Evolutionary conservation across 805 yeast genomes (phyloP).

Genomic region (Ogataea dorogensis): DNA sequence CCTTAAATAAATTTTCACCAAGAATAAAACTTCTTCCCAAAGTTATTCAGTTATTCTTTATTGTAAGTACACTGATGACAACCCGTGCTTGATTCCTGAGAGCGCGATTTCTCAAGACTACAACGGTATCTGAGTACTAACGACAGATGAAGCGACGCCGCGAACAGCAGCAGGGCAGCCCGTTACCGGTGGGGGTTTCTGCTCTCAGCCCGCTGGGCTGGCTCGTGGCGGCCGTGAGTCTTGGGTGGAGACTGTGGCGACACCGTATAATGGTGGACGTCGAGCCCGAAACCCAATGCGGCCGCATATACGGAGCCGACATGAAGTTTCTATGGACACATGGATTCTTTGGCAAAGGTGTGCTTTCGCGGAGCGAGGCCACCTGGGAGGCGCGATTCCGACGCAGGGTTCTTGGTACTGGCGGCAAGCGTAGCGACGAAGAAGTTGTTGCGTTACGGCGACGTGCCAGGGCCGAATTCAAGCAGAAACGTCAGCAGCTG

Average conservation of each 20-base stretch:
- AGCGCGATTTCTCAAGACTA: slow-evolving; percentile 33
- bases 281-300: slow-evolving; percentile 19
- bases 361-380: slow-evolving; percentile 86
- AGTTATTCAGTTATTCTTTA: too few relatives aligned
- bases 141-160: slow-evolving; percentile 9
- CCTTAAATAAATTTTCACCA: slow-evolving; percentile 1
- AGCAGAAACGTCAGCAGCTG: slow-evolving; percentile 58
- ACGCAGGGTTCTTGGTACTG: slow-evolving; percentile 42
- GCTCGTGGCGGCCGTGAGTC: slow-evolving; percentile 34
- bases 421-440: slow-evolving; percentile 51
- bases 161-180: slow-evolving; percentile 21
- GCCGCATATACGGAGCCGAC: slow-evolving; percentile 43
- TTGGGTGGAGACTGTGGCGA: slow-evolving; percentile 17
- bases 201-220: slow-evolving; percentile 47
- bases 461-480: slow-evolving; percentile 68
- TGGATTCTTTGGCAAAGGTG: slow-evolving; percentile 95
- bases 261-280: slow-evolving; percentile 9
- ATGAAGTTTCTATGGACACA: slow-evolving; percentile 68
- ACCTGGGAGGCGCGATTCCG: slow-evolving; percentile 76
- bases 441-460: slow-evolving; percentile 76
- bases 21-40: slow-evolving; percentile 2
- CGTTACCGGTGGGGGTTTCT: slow-evolving; percentile 41
- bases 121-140: slow-evolving; percentile 38
- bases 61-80: slow-evolving; percentile 13
- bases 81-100: slow-evolving; percentile 26